Evolutionary conservation across 352 stramenopile genomes (phyloP).

Genomic region (Globisporangium parvum): DNA sequence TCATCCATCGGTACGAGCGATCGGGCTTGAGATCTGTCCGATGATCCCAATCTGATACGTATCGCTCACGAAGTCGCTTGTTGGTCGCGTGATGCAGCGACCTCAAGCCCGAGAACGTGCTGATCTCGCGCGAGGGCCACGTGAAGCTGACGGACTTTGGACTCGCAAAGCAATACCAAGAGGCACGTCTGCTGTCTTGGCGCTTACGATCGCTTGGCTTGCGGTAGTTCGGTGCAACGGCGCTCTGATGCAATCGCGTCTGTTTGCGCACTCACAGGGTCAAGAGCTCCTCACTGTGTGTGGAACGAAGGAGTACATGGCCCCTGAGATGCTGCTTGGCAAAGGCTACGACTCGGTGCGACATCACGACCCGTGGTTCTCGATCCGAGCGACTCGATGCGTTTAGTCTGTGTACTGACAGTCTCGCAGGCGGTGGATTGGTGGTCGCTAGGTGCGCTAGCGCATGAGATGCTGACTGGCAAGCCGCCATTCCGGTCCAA

Average conservation of each 20-base stretch:
- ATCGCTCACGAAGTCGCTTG: not conserved
- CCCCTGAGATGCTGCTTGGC: slow-evolving; percentile 75
- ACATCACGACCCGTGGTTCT: not conserved
- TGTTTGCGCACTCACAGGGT: slow-evolving; percentile 18
- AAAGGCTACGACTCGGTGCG: slow-evolving; percentile 77
- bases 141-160: slow-evolving; percentile 92
- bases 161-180: slow-evolving; percentile 65
- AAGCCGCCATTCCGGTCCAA: slow-evolving; percentile 67
- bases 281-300: slow-evolving; percentile 73
- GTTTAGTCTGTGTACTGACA: not conserved
- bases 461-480: slow-evolving; percentile 78
- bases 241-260: not conserved
- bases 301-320: slow-evolving; percentile 86
- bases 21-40: not conserved
- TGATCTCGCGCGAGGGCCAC: slow-evolving; percentile 86
- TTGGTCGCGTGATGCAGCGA: slow-evolving; percentile 32
- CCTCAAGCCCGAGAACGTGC: slow-evolving; percentile 90
- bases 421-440: slow-evolving; percentile 61
- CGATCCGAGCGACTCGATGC: too few relatives aligned
- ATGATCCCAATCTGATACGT: too few relatives aligned
- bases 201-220: not conserved
- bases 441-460: slow-evolving; percentile 79
- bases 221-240: not conserved
- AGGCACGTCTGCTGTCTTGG: slow-evolving; percentile 15
- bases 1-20: slow-evolving; percentile 66